phyloP scores from a whole-genome alignment of 257 asterid genomes.

The Linaria vulgaris region DNA sequence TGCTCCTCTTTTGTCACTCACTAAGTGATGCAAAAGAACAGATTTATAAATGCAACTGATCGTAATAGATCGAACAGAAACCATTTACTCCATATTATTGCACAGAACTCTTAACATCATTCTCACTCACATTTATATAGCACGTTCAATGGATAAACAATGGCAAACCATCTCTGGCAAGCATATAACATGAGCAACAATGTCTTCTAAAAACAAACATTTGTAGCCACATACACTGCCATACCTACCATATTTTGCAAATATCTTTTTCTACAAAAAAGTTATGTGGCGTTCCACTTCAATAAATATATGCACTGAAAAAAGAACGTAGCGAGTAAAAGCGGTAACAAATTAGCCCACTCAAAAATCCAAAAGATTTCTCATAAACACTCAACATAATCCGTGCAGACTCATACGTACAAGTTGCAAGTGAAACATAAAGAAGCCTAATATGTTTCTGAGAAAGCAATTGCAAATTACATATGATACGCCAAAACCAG shows the following conservation, averaged over 20 bases:
- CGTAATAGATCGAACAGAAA: constrained; percentile 5
- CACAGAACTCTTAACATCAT: neutral
- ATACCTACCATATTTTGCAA: too few relatives aligned
- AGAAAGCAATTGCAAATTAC: neutral
- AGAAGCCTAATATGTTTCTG: neutral
- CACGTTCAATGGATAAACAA: neutral
- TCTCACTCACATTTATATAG: neutral
- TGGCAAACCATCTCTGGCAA: neutral
- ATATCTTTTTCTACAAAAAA: neutral
- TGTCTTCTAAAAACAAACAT: neutral
- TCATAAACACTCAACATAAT: neutral
- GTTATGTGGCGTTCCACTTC: neutral
- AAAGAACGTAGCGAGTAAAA: neutral
- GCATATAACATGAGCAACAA: neutral
- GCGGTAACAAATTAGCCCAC: neutral
- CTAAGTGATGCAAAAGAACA: neutral
- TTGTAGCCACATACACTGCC: neutral
- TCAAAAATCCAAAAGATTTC: neutral
- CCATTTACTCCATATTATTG: neutral
- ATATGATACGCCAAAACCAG: neutral
- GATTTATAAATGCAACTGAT: neutral
- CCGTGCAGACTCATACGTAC: neutral
- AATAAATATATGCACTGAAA: neutral
- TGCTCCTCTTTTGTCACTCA: neutral
- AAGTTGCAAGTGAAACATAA: neutral